Evolutionary conservation across 148 eudicot genomes (phyloP), one percentile per base, ranked within the genome.

Genomic region (Cornus kousa): DNA sequence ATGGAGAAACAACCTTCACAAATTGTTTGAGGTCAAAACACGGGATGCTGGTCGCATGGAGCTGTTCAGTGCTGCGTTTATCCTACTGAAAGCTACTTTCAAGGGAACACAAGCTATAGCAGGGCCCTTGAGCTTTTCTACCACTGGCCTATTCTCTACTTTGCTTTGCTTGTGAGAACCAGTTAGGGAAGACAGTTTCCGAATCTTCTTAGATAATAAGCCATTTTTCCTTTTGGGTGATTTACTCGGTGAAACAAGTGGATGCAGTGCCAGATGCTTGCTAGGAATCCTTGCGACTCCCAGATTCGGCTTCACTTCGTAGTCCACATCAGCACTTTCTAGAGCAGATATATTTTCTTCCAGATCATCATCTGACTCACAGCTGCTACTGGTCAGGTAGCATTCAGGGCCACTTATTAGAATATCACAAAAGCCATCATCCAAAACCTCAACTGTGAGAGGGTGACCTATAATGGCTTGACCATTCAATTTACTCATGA

Each of bases 51-150:
- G 83, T 20, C 91, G 67, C 6, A 73, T 67, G 14, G 86, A 83
- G 14, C 90, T 75, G 60, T 85, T 90, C 53, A 93, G 68, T 23
- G 91, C 90, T 78, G 90, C 93, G n/a, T 88, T 88, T 77, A 92
- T 86, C 85, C 96, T 83, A 83, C 96, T 89, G 70, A 88, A 92
- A 72, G 88, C 93, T 22, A 90, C 86, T 68, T 90, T 95, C 17
- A 95, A 82, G 1, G 98, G 97, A n/a, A 95, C 89, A 82, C 98
- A 95, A 70, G 97, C 91, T 17, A 93, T 69, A 0, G 85, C 85
- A 5, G 93, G 93, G 53, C 86, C 87, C 73, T 81, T 86, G 43
- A 89, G 81, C 71, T 85, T 87, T 84, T 81, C 87, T 43, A 83
- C 83, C 68, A 83, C 53, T 5, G 83, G 75, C 70, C 85, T 87